These are phyloP conservation scores for Mycosphaerella arachidis DNA, from an alignment of 2,329 filamentous ascomycete species.

Conservation along the genomic window DNA sequence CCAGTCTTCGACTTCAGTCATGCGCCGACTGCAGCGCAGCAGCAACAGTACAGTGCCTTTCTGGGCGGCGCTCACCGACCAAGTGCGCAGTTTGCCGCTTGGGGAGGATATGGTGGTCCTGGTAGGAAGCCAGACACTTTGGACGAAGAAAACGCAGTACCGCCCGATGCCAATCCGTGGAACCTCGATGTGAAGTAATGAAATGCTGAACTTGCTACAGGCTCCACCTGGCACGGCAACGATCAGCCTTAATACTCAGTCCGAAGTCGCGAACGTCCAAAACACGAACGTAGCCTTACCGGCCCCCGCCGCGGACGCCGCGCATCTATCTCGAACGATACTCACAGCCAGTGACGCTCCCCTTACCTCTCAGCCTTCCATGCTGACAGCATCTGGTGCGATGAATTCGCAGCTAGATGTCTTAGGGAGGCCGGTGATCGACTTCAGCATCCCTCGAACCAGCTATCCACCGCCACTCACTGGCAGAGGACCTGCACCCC, in stretches of 20 bases:
- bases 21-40: background rate
- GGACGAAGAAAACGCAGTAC: constrained; percentile 32
- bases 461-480: constrained; percentile 9
- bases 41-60: constrained; percentile 10
- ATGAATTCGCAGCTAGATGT: background rate
- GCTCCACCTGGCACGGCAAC: background rate
- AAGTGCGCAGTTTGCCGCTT: constrained; percentile 28
- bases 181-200: constrained; percentile 6
- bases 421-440: background rate
- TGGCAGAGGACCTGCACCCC: constrained; percentile 9
- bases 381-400: background rate
- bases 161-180: constrained; percentile 26
- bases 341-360: background rate
- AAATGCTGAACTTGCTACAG: constrained; percentile 2
- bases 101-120: constrained; percentile 27
- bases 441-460: constrained; percentile 9
- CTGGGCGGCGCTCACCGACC: constrained; percentile 15
- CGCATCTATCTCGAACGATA: background rate
- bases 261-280: background rate
- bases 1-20: constrained; percentile 15
- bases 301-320: background rate
- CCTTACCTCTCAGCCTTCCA: background rate
- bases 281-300: background rate
- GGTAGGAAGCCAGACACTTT: constrained; percentile 22
- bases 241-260: background rate